Evolutionary conservation across 257 asterid genomes (phyloP), one percentile per base, ranked within the genome.

Genomic region (Nicotiana otophora): DNA sequence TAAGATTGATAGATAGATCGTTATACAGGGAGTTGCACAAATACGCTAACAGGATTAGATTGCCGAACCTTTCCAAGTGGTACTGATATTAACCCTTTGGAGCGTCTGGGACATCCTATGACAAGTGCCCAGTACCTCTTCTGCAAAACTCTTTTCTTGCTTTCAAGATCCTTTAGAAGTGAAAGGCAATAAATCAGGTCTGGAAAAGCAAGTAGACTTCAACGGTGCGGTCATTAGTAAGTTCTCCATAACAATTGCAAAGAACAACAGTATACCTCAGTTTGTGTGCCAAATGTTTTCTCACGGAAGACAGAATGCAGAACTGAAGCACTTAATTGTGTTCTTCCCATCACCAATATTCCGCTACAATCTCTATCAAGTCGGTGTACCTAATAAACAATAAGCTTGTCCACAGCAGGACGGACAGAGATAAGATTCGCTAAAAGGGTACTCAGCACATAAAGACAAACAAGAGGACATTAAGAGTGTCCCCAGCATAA

Each of bases 351-450:
- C 87, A 96, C 92, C 87, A 96, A 86, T 88, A 96, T 87, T 85
- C 99, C 99, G 81, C 98, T 96, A 91, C 98, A 88, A 87, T 93
- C 98, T 86, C 95, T 89, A 86, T 96, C 99, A 84, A 96, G 98
- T 84, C 99, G 92, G 92, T 96, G 98, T 72, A 94, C 98, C 99
- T 96, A 90, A 63, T 69, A 63, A 67, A 82, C 30, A 84, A 87
- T n/a, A 89, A 84, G 86, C 92, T 87, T 84, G 89, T 87, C 89
- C 87, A 61, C 67, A 85, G 83, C 85, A 84, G 85, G 81, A 70
- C 81, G 81, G 74, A 85, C 34, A 82, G 28, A 72, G 26, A 70
- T 78, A 83, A 81, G 78, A 75, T 77, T 83, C 83, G 60, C 64
- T 57, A 69, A 82, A 72, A 48, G 42, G 79, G 42, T 26, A 48